phyloP scores from a whole-genome alignment of 2,329 filamentous ascomycete species.

The Bisporella sp. region DNA sequence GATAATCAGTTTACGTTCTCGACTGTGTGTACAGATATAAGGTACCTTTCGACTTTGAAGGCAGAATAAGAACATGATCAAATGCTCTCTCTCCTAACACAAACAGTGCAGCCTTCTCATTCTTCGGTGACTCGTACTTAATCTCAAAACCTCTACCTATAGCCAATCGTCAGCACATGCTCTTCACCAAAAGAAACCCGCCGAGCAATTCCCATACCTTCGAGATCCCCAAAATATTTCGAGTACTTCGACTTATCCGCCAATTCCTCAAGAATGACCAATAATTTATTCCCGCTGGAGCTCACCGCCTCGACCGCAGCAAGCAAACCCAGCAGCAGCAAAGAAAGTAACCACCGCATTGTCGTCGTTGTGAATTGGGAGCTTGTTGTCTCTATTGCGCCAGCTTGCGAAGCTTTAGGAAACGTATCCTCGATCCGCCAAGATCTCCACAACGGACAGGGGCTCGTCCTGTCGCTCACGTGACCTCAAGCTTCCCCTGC shows the following conservation, averaged over 20 bases:
- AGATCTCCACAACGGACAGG: conserved; percentile 1
- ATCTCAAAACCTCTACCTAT: conserved; percentile 77
- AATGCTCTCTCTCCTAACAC: conserved; percentile 79
- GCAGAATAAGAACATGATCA: conserved; percentile 86
- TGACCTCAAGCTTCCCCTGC: conserved; percentile 13
- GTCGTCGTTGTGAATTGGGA: conserved; percentile 21
- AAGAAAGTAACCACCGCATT: conserved; percentile 71
- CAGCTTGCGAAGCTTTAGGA: conserved; percentile 26
- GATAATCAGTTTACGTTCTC: conserved; percentile 6
- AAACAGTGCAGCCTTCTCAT: conserved; percentile 70
- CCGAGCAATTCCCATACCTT: conserved; percentile 42
- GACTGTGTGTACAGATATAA: conserved; percentile 5
- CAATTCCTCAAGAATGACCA: conserved; percentile 80
- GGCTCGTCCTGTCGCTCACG: conserved; percentile 2
- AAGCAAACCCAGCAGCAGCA: conserved; percentile 60
- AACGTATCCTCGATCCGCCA: conserved; percentile 29
- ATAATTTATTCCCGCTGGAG: conserved; percentile 68
- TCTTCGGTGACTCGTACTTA: conserved; percentile 77
- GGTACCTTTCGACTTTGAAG: conserved; percentile 80
- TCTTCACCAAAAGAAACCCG: neutral
- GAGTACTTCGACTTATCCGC: conserved; percentile 77
- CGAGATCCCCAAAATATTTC: conserved; percentile 68
- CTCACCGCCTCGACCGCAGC: conserved; percentile 69
- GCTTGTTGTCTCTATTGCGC: conserved; percentile 7
- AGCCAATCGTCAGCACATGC: neutral